Evolutionary conservation across 495 filamentous ascomycete species (phyloP).

Genomic region (Daldinia caldariorum): DNA sequence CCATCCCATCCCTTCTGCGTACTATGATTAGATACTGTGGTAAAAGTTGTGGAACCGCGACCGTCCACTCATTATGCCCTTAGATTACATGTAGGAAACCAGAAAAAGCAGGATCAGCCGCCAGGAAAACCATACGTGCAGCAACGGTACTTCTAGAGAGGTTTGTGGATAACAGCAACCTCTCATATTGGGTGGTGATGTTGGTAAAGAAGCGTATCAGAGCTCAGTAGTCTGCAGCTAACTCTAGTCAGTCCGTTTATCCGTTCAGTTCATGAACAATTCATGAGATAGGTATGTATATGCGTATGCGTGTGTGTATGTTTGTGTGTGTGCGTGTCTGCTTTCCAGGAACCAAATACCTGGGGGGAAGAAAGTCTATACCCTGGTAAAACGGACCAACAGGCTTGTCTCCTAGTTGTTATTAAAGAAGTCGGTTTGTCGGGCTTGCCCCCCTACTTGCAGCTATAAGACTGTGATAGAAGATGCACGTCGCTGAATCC

Average conservation of each 20-base stretch:
- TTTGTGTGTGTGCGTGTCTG: not conserved
- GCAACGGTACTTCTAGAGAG: constrained; percentile 36
- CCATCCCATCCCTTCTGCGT: constrained; percentile 29
- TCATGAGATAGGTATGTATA: constrained; percentile 5
- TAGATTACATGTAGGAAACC: constrained; percentile 38
- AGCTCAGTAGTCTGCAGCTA: constrained; percentile 36
- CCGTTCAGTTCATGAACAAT: constrained; percentile 30
- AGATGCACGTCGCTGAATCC: constrained; percentile 44
- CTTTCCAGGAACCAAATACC: constrained; percentile 37
- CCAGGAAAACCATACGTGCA: constrained; percentile 39
- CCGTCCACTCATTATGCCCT: constrained; percentile 36
- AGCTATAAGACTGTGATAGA: constrained; percentile 38
- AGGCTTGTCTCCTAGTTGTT: constrained; percentile 28
- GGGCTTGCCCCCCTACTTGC: constrained; percentile 41
- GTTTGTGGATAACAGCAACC: constrained; percentile 38
- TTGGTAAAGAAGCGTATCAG: constrained; percentile 35
- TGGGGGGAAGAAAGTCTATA: constrained; percentile 32
- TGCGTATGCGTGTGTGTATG: too few relatives aligned
- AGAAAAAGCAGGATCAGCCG: constrained; percentile 44
- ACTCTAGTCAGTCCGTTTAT: constrained; percentile 32
- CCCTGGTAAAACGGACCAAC: constrained; percentile 32
- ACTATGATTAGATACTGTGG: constrained; percentile 35
- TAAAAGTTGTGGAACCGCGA: constrained; percentile 41
- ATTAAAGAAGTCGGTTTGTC: constrained; percentile 38
- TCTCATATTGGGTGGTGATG: constrained; percentile 39